Base-by-base conservation (phyloP, 2,329 filamentous ascomycete genomes). In the Ophiostoma sp. region DNA sequence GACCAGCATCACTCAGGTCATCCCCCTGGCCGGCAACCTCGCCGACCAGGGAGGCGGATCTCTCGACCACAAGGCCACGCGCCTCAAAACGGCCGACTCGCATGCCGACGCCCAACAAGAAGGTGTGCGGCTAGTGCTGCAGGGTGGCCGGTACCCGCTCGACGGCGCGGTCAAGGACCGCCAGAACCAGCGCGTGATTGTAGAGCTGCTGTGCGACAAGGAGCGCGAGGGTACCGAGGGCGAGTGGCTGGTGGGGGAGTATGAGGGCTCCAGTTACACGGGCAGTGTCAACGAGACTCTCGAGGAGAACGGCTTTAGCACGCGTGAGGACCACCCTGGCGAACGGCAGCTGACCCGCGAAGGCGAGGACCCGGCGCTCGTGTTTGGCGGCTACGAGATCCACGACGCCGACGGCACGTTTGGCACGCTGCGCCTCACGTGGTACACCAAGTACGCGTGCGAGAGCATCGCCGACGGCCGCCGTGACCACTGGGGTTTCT, bases 401-500 rank as follows among this genome's bases (percentile, higher is more conserved):
- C 88, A 87, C 71, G 85, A 90, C 50, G 88, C 89, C 74, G 88
- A 93, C 66, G 77, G 73, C 71, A 7, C 42, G 9, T 72, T 72
- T 22, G 75, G 79, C 73, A 78, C 78, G 12, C 82, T 98, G 76
- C 89, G 90, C 72, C 81, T 98, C 79, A 91, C 92, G 48, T 99
- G 95, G 95, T 85, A 88, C 79, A 98, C 95, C 17, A 94, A 95
- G 81, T 91, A 94, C 79, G 95, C 93, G 0, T 98, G 96, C 81
- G 91, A 94, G 79, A 85, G 83, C 50, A 75, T 75, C 4, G 78
- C 81, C 78, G 77, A 80, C 33, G 77, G 82, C 80, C 50, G 83
- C 85, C 84, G 84, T 77, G 82, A 84, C 22, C 87, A 89, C 79
- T 98, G 95, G 96, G 96, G 96, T 1, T 96, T 98, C 85, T 98